phyloP scores from a whole-genome alignment of 495 filamentous ascomycete species.

The Trichocladium uniseriatum region DNA sequence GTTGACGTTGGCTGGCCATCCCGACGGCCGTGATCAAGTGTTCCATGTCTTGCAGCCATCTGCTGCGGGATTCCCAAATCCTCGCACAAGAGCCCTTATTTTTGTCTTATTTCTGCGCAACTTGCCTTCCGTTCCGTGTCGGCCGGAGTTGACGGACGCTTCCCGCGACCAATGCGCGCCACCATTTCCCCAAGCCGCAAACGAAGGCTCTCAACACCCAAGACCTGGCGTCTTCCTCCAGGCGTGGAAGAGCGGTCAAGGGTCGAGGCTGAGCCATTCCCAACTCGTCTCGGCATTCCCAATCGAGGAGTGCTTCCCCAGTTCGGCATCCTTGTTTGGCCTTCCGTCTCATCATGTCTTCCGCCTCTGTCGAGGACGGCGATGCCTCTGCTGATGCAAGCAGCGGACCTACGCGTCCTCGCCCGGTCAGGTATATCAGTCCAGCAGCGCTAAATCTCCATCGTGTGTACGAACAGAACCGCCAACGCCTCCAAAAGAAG shows the following conservation, averaged over 20 bases:
- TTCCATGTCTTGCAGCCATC: conserved; percentile 1
- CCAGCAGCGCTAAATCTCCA: conserved; percentile 46
- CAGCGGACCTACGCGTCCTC: conserved; percentile 16
- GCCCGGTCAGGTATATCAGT: conserved; percentile 27
- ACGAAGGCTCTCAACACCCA: conserved; percentile 3
- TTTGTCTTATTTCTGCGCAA: conserved; percentile 9
- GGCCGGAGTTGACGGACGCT: background rate
- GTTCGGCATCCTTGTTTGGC: background rate
- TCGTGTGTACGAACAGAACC: conserved; percentile 49
- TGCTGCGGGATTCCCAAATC: background rate
- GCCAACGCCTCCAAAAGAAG: conserved; percentile 35
- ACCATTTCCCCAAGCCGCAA: conserved; percentile 5
- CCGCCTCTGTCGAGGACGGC: conserved; percentile 9
- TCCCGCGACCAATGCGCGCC: conserved; percentile 8
- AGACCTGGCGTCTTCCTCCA: background rate
- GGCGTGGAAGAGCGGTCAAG: conserved; percentile 1
- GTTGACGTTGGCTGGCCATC: background rate
- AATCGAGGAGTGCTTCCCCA: too few relatives aligned
- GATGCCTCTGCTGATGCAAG: conserved; percentile 13
- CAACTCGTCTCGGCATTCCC: background rate
- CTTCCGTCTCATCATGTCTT: conserved; percentile 27
- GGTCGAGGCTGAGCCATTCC: background rate
- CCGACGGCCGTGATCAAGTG: conserved; percentile 9
- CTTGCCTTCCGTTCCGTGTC: conserved; percentile 12
- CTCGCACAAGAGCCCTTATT: conserved; percentile 12